Evolutionary conservation across 2,329 filamentous ascomycete species (phyloP), one percentile per base, ranked within the genome.

Genomic region (Chaetomiaceae sp.): DNA sequence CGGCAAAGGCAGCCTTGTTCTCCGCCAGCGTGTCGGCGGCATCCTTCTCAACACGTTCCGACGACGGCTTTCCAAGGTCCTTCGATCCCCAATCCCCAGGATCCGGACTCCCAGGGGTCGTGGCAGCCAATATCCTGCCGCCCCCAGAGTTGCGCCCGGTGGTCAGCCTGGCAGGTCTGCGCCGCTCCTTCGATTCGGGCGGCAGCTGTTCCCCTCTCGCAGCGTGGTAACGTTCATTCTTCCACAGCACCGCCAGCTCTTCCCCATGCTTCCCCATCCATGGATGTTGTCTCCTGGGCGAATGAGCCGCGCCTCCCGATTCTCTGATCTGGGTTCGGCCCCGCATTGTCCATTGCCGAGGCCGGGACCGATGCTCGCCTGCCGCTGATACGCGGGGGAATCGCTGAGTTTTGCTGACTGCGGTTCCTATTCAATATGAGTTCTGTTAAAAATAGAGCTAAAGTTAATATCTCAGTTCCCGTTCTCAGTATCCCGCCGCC

Each of bases 51-150:
- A n/a, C n/a, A n/a, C n/a, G n/a, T n/a, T n/a, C n/a, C n/a, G n/a
- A n/a, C n/a, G n/a, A n/a, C n/a, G n/a, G n/a, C n/a, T n/a, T n/a
- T n/a, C n/a, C n/a, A n/a, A n/a, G n/a, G n/a, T n/a, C n/a, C 29
- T 29, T 19, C 19, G 39, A 42, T 42, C 45, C 42, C 37, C 44
- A 43, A 27, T 11, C 27, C 37, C 43, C 46, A 37, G 37, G 39
- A 40, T 39, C 30, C 27, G 30, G 43, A 38, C 41, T 42, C 15
- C 26, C 34, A n/a, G 18, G n/a, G 20, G 17, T 41, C 14, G 43
- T 38, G 44, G 29, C 24, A 47, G 40, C 34, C 44, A 52, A 52
- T 52, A 38, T 52, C 47, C 36, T 47, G 50, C 50, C 50, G 47
- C 45, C 43, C 30, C 39, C 37, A 26, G 2, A n/a, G 19, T 34